Evolutionary conservation across 2,329 filamentous ascomycete species (phyloP).

Genomic region (Lachnellula occidentalis): DNA sequence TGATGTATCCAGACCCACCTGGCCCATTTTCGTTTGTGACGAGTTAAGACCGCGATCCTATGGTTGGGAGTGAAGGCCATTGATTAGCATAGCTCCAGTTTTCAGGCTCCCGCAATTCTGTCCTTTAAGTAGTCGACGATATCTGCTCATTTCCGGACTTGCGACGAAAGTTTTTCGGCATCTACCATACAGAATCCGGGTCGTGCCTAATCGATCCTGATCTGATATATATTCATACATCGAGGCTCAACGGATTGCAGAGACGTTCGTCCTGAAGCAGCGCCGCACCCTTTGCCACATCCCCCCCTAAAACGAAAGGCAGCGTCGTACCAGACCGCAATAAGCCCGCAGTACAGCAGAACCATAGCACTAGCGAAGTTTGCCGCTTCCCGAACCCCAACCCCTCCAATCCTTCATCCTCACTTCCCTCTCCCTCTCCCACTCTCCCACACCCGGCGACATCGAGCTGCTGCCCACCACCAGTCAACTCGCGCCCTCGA

Average conservation of each 20-base stretch:
- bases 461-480: not conserved
- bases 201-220: not conserved
- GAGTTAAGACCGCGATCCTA: not conserved
- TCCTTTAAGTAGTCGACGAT: constrained; percentile 11
- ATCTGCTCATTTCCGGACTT: not conserved
- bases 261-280: not conserved
- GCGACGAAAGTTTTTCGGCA: constrained; percentile 3
- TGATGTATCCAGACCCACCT: constrained; percentile 9
- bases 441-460: constrained; percentile 1
- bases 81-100: constrained; percentile 9
- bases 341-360: not conserved
- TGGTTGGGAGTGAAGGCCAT: constrained; percentile 10
- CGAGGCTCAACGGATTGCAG: not conserved
- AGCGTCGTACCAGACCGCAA: constrained; percentile 6
- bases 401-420: constrained; percentile 6
- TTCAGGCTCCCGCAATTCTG: not conserved
- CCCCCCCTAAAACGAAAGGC: constrained; percentile 8
- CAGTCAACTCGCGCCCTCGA: constrained; percentile 2
- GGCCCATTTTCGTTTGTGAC: constrained; percentile 1
- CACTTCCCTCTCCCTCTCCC: constrained; percentile 1
- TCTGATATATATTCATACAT: not conserved
- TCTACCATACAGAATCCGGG: not conserved
- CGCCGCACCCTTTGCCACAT: not conserved
- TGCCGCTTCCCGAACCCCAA: constrained; percentile 5
- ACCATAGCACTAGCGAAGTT: not conserved